Base-by-base conservation (phyloP, 2,329 filamentous ascomycete species). In the Thielaviopsis ethacetica region DNA sequence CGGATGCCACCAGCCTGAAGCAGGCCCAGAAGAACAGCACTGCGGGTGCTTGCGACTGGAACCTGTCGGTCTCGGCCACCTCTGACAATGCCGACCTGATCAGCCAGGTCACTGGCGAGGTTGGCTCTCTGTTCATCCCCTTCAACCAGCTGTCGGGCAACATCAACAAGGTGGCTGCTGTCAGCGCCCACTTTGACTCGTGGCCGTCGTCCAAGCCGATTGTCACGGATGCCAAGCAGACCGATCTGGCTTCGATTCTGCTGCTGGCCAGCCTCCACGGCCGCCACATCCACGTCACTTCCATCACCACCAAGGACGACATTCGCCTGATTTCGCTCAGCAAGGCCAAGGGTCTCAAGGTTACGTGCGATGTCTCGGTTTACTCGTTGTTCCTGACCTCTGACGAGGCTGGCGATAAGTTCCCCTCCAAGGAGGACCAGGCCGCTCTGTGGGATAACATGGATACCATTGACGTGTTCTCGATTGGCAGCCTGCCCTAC, bases 91-190 rank as follows among this genome's bases (percentile, higher is more conserved):
- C 85, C 17, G 81, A 86, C 64, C 84, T 89, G 71, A 85, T 91
- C 67, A 84, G 82, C 66, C 78, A 84, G 63, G 78, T 90, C 59
- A 82, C 83, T 19, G 76, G 79, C 54, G 85, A 90, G 64, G 86
- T 91, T 59, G 87, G 86, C 27, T 88, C 86, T 21, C 76, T 91
- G 51, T 91, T 89, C 73, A 86, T 91, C 62, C 86, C 86, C 15
- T 91, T 91, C 76, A 88, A 91, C 71, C 80, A 88, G 69, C 74
- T 90, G 26, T 86, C 85, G 61, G 86, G 85, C 65, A 91, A 90
- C 70, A 89, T 91, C 69, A 89, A 82, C 77, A 88, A 88, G 74
- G 86, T 90, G 53, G 85, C 86, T 21, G 82, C 86, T 10, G 85
- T 90, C 62, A 88, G 85, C 57, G 81, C 83, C 62, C 86, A 91